These are phyloP conservation scores for Fusarium sororula DNA, from an alignment of 2,329 filamentous ascomycete species.

Conservation along the genomic window DNA sequence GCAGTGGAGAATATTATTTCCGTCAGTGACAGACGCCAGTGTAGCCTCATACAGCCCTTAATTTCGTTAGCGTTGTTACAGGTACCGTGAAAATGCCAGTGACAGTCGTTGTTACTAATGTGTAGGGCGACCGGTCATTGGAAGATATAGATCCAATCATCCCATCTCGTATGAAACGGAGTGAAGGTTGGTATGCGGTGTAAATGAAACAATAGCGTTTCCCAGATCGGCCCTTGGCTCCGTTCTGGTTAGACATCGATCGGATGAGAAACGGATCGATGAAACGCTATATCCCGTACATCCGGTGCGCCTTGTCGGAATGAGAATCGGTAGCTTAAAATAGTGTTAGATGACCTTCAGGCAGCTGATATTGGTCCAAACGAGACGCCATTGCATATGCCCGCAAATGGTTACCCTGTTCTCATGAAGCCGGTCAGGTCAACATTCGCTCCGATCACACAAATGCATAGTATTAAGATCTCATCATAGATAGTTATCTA, in stretches of 20 bases:
- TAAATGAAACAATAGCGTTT: neutral
- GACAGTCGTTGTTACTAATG: accelerated
- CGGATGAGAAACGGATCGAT: neutral
- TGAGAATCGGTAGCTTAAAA: neutral
- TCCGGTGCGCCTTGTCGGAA: accelerated
- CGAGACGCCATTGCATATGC: neutral
- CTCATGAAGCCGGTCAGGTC: accelerated
- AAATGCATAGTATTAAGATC: accelerated
- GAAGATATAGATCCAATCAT: too few species aligned
- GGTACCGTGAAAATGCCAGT: neutral
- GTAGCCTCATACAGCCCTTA: neutral
- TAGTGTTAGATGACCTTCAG: accelerated
- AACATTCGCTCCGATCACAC: neutral
- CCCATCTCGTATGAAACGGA: accelerated
- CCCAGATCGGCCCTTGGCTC: too few species aligned
- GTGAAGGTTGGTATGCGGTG: accelerated
- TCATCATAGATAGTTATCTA: accelerated
- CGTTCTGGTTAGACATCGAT: neutral
- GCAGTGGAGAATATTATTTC: neutral
- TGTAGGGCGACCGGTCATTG: neutral
- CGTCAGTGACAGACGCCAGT: neutral
- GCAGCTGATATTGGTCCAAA: neutral
- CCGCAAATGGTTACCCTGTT: neutral
- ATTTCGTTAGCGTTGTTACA: neutral
- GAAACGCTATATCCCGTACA: neutral